Evolutionary conservation across 1,139 yeast species (phyloP), one percentile per base, ranked within the genome.

Genomic region (Yamadazyma sp.): DNA sequence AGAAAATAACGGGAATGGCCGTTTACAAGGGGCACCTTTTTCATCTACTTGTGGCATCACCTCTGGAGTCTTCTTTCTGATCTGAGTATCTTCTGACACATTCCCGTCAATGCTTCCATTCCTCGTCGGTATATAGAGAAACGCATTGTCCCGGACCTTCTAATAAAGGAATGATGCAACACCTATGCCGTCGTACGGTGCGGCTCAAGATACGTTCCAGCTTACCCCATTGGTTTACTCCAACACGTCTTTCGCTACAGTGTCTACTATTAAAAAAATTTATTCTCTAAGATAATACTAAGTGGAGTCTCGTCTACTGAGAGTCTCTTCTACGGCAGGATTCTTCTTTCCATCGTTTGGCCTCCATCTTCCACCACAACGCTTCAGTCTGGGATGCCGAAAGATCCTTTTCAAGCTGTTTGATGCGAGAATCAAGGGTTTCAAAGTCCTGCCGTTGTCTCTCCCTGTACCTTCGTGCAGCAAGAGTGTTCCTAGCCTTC

Each of bases 311-410:
- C 33, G 34, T n/a, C 31, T 29, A 20, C 16, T n/a, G n/a, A n/a
- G 27, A n/a, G n/a, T n/a, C n/a, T n/a, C n/a, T n/a, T n/a, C n/a
- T n/a, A 27, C 17, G 5, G 8, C 9, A 9, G 31, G 42, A 37
- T 22, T 39, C 39, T 9, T 12, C 15, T 17, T 30, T 34, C 45
- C 45, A 42, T 23, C 39, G 31, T 12, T 28, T 30, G 11, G 41
- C 36, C 39, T 54, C 57, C 58, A 53, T 51, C 37, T 53, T 41
- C 58, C 58, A 54, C 56, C 56, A 53, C 33, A 41, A 33, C 4
- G 46, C 31, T 33, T 54, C 54, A 17, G 51, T 28, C 22, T 39
- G 32, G 10, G 54, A 37, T n/a, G 38, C 35, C 3, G 42, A 17
- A 29, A 54, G 43, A 23, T 51, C 44, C 15, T 34, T 29, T 33